Conservation (phyloP, 805 yeast genomes). For the Hanseniaspora singularis region DNA sequence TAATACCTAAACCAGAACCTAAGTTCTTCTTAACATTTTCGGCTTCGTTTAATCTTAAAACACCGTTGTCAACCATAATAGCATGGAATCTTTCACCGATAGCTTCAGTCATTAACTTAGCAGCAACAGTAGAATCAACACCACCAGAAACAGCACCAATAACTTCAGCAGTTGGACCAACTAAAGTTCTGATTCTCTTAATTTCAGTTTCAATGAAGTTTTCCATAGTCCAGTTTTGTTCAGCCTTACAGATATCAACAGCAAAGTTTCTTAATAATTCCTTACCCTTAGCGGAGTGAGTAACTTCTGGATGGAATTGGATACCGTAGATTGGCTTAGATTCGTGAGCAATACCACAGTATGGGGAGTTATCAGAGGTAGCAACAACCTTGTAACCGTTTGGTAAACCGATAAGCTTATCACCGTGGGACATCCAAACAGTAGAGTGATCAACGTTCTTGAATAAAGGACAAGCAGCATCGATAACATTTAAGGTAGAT, state of each 20-base stretch:
- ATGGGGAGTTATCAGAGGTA: slow-evolving; percentile 87
- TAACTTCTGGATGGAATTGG: slow-evolving; percentile 98
- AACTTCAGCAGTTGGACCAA: slow-evolving; percentile 96
- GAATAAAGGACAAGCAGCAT: slow-evolving; percentile 57
- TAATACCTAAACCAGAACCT: slow-evolving; percentile 86
- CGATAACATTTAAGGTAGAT: slow-evolving; percentile 71
- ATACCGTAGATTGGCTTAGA: slow-evolving; percentile 73
- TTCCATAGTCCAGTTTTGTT: slow-evolving; percentile 93
- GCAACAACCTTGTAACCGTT: slow-evolving; percentile 81
- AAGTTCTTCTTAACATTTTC: slow-evolving; percentile 76
- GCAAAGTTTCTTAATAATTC: slow-evolving; percentile 83
- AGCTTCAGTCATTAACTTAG: slow-evolving; percentile 94
- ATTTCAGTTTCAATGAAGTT: slow-evolving; percentile 96
- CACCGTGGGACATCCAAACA: slow-evolving; percentile 99
- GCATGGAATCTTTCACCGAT: slow-evolving; percentile 99
- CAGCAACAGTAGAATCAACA: slow-evolving; percentile 98
- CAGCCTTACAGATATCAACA: slow-evolving; percentile 72
- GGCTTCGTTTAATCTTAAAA: slow-evolving; percentile 91
- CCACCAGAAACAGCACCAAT: slow-evolving; percentile 99
- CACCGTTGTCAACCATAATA: slow-evolving; percentile 94
- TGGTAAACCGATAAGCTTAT: slow-evolving; percentile 84
- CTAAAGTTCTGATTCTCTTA: slow-evolving; percentile 75
- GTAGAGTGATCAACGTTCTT: slow-evolving; percentile 84
- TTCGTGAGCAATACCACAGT: slow-evolving; percentile 77
- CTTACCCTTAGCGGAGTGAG: slow-evolving; percentile 89